phyloP scores from a whole-genome alignment of 2,329 filamentous ascomycete species.

The Talaromyces sp. region DNA sequence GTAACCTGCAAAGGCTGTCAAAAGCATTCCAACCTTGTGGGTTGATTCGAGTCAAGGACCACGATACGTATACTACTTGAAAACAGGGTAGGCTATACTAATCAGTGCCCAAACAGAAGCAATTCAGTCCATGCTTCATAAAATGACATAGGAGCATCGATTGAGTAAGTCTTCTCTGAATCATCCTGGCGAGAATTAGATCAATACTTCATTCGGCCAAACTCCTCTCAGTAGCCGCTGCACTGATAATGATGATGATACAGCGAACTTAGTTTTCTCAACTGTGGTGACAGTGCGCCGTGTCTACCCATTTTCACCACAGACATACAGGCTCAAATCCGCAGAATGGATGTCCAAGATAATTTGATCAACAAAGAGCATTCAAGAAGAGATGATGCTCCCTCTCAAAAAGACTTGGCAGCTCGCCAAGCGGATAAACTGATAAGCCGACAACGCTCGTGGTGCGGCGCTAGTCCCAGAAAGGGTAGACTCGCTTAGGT shows the following conservation, averaged over 20 bases:
- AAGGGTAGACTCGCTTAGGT: constrained; percentile 38
- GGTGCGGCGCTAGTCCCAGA: constrained; percentile 12
- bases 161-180: too few relatives aligned
- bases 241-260: background rate
- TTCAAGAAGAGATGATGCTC: background rate
- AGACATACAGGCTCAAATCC: too few relatives aligned
- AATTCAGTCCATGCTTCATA: too few relatives aligned
- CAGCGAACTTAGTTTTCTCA: background rate
- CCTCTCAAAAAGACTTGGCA: too few relatives aligned
- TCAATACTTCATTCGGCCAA: too few relatives aligned
- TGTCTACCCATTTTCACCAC: background rate
- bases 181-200: too few relatives aligned
- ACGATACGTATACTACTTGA: background rate
- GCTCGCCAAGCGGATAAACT: background rate
- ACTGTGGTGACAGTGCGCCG: background rate
- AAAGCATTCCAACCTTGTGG: background rate
- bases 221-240: background rate
- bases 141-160: too few relatives aligned
- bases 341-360: background rate
- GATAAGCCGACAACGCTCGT: constrained; percentile 6
- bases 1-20: background rate
- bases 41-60: background rate
- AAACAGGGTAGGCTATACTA: too few relatives aligned
- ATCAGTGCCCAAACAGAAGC: background rate
- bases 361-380: background rate